Evolutionary conservation across 2,329 filamentous ascomycete species (phyloP).

Genomic region (Colletotrichum gloeosporioides): DNA sequence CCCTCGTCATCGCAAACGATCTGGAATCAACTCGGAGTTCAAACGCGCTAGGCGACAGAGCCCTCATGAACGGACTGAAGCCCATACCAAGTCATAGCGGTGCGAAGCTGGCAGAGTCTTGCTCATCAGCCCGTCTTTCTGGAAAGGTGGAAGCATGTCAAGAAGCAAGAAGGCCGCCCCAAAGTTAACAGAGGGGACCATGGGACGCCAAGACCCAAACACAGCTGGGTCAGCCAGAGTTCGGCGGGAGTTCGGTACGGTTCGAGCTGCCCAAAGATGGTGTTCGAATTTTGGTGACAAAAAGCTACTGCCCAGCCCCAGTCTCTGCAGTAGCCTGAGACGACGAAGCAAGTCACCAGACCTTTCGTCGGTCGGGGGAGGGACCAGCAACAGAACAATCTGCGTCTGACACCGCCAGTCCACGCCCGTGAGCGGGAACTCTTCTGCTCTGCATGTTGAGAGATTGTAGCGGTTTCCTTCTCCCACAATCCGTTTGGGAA

Average conservation of each 20-base stretch:
- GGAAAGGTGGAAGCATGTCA: background rate
- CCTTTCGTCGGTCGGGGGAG: background rate
- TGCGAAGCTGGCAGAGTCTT: background rate
- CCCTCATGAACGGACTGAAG: background rate
- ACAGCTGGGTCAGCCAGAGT: background rate
- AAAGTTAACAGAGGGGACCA: background rate
- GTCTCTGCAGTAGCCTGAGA: constrained; percentile 6
- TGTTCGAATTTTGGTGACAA: background rate
- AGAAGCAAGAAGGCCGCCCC: background rate
- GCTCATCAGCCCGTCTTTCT: background rate
- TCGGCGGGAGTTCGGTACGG: background rate
- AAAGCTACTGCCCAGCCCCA: background rate
- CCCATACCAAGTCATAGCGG: background rate
- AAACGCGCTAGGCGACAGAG: background rate
- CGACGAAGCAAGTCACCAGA: background rate
- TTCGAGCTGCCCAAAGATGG: constrained; percentile 7
- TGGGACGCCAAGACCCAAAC: background rate
- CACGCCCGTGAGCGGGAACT: background rate
- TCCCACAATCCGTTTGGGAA: background rate
- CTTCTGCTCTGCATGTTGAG: background rate
- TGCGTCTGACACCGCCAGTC: background rate
- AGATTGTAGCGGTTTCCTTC: background rate
- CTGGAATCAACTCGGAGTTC: background rate
- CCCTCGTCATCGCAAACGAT: background rate
- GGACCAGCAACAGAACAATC: background rate